Base-by-base conservation (phyloP, 305 asterid species). In the Fraxinus angustifolia region DNA sequence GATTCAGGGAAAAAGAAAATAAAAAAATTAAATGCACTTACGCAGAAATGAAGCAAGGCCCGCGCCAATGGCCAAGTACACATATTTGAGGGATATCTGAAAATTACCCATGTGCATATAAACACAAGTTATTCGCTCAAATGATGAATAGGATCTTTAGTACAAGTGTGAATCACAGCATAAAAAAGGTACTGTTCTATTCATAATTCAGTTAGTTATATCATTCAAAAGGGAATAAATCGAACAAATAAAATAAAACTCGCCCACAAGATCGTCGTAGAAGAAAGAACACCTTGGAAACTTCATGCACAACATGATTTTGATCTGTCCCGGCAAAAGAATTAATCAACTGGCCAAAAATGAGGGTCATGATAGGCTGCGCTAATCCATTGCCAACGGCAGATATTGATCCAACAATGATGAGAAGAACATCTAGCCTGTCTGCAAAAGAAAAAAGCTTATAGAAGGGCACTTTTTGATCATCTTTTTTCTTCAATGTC, bases 21-120 rank as follows among this genome's bases (percentile, higher is more conserved):
- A 36, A 50, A 79, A 21, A 40, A 40, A 40, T 40, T 2, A 56
- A 3, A 26, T n/a, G 31, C 36, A 82, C 97, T 86, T 80, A 92
- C 97, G 94, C 48, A 92, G 80, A 82, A 88, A 83, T 28, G 92
- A 79, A 81, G 91, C 91, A 65, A 79, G 16, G 23, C 94, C 97
- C n/a, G 91, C 82, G 0, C 88, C 92, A 38, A 92, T 75, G n/a
- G 89, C 97, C 79, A 92, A 87, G 88, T 88, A 92, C 78, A 92
- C 90, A 56, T 84, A 84, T 19, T 87, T 76, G 74, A 92, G 10
- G 14, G 90, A 85, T 62, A 85, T 77, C 97, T 92, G 91, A 80
- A 87, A 80, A 78, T 80, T 75, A 8, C 38, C 68, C 50, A 8
- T 11, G 65, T 65, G 73, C 17, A 85, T 80, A 68, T 30, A 30